These are phyloP conservation scores for Alternaria arborescens DNA, from an alignment of 2,329 filamentous ascomycete genomes.

Conservation along the genomic window DNA sequence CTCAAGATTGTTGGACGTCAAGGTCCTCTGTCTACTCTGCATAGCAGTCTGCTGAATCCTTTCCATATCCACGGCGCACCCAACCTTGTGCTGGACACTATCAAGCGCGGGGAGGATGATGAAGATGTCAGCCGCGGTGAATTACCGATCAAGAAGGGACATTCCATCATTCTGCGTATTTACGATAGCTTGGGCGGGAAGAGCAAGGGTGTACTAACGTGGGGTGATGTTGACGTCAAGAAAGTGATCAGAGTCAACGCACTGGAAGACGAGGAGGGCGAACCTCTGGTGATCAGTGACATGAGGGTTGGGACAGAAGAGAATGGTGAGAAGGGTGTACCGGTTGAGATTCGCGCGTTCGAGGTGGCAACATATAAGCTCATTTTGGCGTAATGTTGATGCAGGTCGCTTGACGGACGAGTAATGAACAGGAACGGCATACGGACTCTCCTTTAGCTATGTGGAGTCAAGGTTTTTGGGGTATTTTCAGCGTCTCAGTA, in stretches of 20 bases:
- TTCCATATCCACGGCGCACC: conserved; percentile 71
- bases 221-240: conserved; percentile 72
- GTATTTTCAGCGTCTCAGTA: background rate
- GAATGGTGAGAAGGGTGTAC: conserved; percentile 58
- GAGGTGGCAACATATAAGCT: conserved; percentile 85
- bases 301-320: conserved; percentile 61
- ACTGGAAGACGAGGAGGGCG: conserved; percentile 86
- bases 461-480: background rate
- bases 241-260: conserved; percentile 84
- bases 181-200: conserved; percentile 90
- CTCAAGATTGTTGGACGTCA: conserved; percentile 62
- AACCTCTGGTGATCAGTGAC: conserved; percentile 52
- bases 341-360: conserved; percentile 72
- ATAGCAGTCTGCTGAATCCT: conserved; percentile 56
- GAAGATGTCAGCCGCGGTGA: conserved; percentile 62
- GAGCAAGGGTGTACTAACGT: conserved; percentile 73
- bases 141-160: conserved; percentile 70
- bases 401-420: background rate
- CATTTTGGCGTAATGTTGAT: conserved; percentile 21
- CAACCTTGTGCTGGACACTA: conserved; percentile 81
- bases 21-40: conserved; percentile 41
- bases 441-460: background rate
- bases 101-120: conserved; percentile 81
- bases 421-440: background rate
- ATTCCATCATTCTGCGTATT: conserved; percentile 82